Evolutionary conservation across 352 stramenopile genomes (phyloP).

Genomic region (Elongisporangium undulatum): DNA sequence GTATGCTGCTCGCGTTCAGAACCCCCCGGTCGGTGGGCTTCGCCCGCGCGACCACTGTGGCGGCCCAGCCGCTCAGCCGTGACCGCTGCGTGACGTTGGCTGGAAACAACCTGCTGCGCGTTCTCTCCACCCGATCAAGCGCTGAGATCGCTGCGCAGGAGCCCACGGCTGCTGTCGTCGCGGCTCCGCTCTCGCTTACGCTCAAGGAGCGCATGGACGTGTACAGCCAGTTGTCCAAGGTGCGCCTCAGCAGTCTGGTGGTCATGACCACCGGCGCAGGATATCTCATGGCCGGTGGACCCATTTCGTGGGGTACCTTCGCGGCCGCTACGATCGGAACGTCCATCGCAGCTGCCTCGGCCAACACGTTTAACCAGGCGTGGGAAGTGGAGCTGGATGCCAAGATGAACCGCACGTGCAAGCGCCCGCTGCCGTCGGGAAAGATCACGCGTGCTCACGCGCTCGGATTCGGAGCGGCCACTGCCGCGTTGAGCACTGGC

Average conservation of each 20-base stretch:
- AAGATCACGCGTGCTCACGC: constrained; percentile 77
- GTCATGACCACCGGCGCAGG: constrained; percentile 95
- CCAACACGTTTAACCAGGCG: constrained; percentile 98
- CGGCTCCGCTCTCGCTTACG: constrained; percentile 20
- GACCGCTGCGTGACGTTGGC: constrained; percentile 12
- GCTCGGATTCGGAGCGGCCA: constrained; percentile 77
- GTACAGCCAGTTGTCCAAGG: constrained; percentile 94
- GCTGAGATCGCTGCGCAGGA: constrained; percentile 28
- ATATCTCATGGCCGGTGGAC: constrained; percentile 95
- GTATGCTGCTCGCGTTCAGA: constrained; percentile 21
- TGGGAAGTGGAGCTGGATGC: constrained; percentile 94
- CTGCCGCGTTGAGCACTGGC: constrained; percentile 82
- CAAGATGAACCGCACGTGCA: constrained; percentile 96
- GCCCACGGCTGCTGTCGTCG: background rate
- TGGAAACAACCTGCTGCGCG: constrained; percentile 24
- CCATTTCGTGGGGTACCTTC: constrained; percentile 88
- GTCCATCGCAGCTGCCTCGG: constrained; percentile 91
- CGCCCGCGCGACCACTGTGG: constrained; percentile 5
- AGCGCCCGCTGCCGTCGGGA: constrained; percentile 91
- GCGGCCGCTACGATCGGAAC: constrained; percentile 92
- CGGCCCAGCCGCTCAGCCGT: constrained; percentile 6
- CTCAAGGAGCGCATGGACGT: constrained; percentile 65
- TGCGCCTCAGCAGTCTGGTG: constrained; percentile 93
- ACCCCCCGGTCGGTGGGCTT: constrained; percentile 6
- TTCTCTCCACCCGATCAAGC: constrained; percentile 57